Conservation (phyloP, 2,329 filamentous ascomycete genomes). For the Penicillium sp. region DNA sequence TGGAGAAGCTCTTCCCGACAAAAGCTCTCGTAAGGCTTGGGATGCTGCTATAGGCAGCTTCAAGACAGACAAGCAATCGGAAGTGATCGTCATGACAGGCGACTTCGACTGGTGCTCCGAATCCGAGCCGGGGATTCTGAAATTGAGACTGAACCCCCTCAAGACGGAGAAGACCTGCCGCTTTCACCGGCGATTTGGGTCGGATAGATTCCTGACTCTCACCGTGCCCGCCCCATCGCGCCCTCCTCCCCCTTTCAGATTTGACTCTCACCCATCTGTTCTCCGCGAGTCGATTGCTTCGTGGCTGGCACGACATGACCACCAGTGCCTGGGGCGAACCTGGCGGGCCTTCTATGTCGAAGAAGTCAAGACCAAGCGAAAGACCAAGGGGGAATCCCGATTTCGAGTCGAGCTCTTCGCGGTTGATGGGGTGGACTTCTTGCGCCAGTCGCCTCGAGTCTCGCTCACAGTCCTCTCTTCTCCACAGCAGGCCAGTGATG, state of each 20-base stretch:
- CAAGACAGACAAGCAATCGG: conserved; percentile 33
- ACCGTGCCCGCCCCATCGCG: conserved; percentile 34
- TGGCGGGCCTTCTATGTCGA: conserved; percentile 49
- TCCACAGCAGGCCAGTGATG: conserved; percentile 24
- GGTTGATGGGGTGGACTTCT: conserved; percentile 43
- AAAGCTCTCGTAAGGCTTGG: conserved; percentile 32
- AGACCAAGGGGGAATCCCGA: conserved; percentile 24
- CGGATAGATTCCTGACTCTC: conserved; percentile 47
- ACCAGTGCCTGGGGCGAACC: conserved; percentile 42
- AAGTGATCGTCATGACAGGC: conserved; percentile 42
- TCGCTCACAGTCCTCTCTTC: too few relatives aligned
- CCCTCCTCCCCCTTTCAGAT: conserved; percentile 27
- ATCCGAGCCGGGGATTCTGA: conserved; percentile 35
- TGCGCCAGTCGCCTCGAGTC: conserved; percentile 6
- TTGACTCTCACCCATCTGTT: conserved; percentile 22
- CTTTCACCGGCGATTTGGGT: conserved; percentile 47
- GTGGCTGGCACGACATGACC: conserved; percentile 42
- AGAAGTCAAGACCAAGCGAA: conserved; percentile 36
- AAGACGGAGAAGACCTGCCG: conserved; percentile 45
- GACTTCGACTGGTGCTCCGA: conserved; percentile 40
- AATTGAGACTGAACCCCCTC: conserved; percentile 42
- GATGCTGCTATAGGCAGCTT: conserved; percentile 35
- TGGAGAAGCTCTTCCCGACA: conserved; percentile 31
- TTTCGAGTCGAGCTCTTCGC: conserved; percentile 46
- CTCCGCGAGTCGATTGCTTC: conserved; percentile 36